phyloP scores from a whole-genome alignment of 73 alveolate species.

The Diophrys appendiculata region DNA sequence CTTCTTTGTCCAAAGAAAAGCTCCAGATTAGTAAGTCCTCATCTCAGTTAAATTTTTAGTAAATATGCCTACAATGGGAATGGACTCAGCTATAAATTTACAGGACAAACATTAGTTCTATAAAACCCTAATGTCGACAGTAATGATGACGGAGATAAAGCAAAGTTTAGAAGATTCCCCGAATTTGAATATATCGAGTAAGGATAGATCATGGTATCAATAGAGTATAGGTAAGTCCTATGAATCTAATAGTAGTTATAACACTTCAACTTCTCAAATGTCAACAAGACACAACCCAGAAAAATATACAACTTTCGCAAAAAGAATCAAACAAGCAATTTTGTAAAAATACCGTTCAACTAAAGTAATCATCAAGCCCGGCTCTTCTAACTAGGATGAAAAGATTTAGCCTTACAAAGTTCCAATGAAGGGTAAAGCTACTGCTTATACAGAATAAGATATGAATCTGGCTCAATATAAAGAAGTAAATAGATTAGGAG shows the following conservation, averaged over 20 bases:
- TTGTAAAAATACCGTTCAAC: conserved; percentile 31
- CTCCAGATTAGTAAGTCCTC: conserved; percentile 21
- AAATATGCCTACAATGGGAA: neutral
- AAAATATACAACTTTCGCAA: conserved; percentile 41
- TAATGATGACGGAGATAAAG: neutral
- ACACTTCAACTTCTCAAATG: conserved; percentile 27
- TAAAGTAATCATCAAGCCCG: conserved; percentile 49
- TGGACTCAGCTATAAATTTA: conserved; percentile 14
- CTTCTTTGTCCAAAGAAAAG: conserved; percentile 7
- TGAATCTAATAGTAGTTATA: conserved; percentile 1
- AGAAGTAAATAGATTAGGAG: conserved; percentile 39
- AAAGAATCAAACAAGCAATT: conserved; percentile 31
- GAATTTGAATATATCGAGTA: neutral
- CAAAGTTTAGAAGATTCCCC: conserved; percentile 4
- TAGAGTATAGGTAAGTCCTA: conserved; percentile 33
- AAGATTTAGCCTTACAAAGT: neutral
- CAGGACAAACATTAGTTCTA: neutral
- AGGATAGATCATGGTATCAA: conserved; percentile 32
- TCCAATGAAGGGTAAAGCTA: neutral
- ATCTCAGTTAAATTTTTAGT: neutral
- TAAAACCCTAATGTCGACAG: conserved; percentile 18
- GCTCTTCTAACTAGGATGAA: neutral
- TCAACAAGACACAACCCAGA: conserved; percentile 52
- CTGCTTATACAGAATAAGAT: neutral
- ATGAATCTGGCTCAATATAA: neutral